Evolutionary conservation across 805 yeast genomes (phyloP).

Genomic region (Saturnispora silvae): DNA sequence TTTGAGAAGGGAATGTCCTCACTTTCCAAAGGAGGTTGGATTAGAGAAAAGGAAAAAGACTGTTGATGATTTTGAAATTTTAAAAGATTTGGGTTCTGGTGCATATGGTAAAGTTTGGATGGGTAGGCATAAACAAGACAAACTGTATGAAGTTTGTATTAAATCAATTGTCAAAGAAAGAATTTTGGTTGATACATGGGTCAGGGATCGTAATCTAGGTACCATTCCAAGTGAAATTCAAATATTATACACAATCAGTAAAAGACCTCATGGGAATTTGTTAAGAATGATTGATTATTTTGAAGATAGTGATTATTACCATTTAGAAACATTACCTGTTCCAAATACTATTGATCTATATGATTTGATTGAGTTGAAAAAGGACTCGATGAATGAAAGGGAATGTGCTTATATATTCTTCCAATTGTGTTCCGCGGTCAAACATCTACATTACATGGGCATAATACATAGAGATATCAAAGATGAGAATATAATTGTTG

Average conservation of each 20-base stretch:
- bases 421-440: slow-evolving; percentile 70
- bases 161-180: slow-evolving; percentile 88
- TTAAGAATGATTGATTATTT: slow-evolving; percentile 81
- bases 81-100: slow-evolving; percentile 87
- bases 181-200: slow-evolving; percentile 96
- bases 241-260: slow-evolving; percentile 72
- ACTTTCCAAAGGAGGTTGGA: slow-evolving; percentile 54
- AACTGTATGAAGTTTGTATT: slow-evolving; percentile 58
- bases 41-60: slow-evolving; percentile 58
- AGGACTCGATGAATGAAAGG: slow-evolving; percentile 57
- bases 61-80: slow-evolving; percentile 55
- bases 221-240: slow-evolving; percentile 96
- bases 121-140: slow-evolving; percentile 57
- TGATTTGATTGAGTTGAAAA: slow-evolving; percentile 80
- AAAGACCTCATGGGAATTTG: slow-evolving; percentile 77
- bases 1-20: slow-evolving; percentile 8
- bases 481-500: slow-evolving; percentile 89
- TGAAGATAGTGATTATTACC: slow-evolving; percentile 83
- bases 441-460: slow-evolving; percentile 75
- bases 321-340: slow-evolving; percentile 64
- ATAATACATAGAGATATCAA: slow-evolving; percentile 91
- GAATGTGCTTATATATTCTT: slow-evolving; percentile 71
- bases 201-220: slow-evolving; percentile 80
- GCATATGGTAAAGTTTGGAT: slow-evolving; percentile 92
- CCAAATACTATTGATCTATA: slow-evolving; percentile 70